Percentiles rank a stretch among this genome's conserved stretches.
These are phyloP conservation scores for Rubus parviflorus DNA, from an alignment of 306 rosid genomes.

Conservation along the genomic window DNA sequence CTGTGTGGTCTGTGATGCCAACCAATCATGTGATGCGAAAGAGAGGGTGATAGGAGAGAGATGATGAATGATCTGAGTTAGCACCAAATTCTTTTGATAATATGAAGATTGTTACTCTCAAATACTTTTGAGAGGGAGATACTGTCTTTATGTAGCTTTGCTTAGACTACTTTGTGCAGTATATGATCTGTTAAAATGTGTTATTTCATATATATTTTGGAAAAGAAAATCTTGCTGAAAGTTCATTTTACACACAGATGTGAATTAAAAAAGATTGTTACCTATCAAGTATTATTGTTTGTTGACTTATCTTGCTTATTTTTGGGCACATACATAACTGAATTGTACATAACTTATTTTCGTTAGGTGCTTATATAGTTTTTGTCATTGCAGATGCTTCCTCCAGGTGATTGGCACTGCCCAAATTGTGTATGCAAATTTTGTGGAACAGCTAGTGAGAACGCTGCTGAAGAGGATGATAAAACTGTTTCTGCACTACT, in stretches of 20 bases:
- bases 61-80: background rate
- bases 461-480: constrained; percentile 39
- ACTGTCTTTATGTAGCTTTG: background rate
- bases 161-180: background rate
- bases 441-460: constrained; percentile 63
- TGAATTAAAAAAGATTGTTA: background rate
- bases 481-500: constrained; percentile 32
- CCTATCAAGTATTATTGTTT: background rate
- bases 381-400: constrained; percentile 68
- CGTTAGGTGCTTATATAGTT: constrained; percentile 20
- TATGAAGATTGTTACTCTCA: background rate
- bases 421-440: constrained; percentile 88
- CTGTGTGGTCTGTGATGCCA: background rate
- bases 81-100: background rate
- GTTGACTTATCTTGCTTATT: background rate
- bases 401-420: constrained; percentile 95
- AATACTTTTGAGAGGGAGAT: background rate
- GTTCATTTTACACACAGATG: background rate
- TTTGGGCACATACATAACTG: background rate
- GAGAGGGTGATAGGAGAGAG: background rate
- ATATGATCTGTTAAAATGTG: background rate
- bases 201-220: background rate
- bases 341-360: background rate
- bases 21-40: background rate
- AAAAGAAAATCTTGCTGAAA: background rate